Evolutionary conservation across 345 rosid genomes (phyloP), one percentile per base, ranked within the genome.

Genomic region (Salix purpurea): DNA sequence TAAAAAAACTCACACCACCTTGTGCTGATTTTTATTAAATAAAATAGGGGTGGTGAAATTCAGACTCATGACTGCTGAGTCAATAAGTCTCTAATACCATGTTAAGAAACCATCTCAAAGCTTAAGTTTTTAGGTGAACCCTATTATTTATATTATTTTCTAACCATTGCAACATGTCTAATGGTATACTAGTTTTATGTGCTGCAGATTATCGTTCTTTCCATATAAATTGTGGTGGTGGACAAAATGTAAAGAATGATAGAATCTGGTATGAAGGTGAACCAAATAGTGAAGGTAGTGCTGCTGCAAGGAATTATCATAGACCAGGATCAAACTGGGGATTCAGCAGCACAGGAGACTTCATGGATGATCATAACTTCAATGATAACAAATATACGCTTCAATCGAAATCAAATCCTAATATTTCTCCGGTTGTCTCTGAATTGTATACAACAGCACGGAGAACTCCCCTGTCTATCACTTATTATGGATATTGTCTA

Each of bases 331-430:
- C 39, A 71, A 71, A 71, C 44, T 52, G 74, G 74, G 74, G 74
- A 52, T 50, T 71, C 30, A 71, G 74, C 26, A 71, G 64, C 42
- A 28, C 74, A 16, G 74, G 74, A 30, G 64, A 52, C 30, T 71
- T 15, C 74, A 50, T 71, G 74, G 44, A 71, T 71, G 71, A 40
- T n/a, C 0, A 1, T 0, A 1, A 7, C 2, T 7, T 1, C 40
- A 1, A 37, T 39, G 0, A 1, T 39, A 0, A 39, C 11, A 8
- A 8, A 39, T 39, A 39, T 39, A 39, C 42, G 42, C 42, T 39
- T 6, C 2, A 1, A 28, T 1, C 28, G 1, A 28, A 26, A 26
- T 30, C 32, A 2, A 30, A 30, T 30, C 19, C 26, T 7, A 30
- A 32, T 32, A 37, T 37, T 7, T 6, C 2, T 0, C 1, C 28